Conservation (phyloP, 305 asterid species). For the Rubia tinctorum region DNA sequence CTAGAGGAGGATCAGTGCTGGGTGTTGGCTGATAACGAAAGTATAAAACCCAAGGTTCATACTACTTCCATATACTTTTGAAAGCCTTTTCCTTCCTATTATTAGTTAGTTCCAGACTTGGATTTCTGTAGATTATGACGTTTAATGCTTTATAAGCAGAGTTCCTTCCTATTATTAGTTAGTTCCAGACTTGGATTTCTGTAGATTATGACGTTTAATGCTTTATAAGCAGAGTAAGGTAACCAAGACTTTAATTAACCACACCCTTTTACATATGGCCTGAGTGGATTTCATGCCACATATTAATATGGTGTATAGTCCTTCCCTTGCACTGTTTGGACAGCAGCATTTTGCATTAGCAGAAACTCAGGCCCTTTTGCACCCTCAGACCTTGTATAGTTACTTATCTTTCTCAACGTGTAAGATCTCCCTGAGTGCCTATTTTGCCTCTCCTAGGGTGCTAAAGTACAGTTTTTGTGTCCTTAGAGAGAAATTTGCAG, state of each 20-base stretch:
- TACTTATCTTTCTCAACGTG: background rate
- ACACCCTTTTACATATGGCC: background rate
- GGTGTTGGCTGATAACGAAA: conserved; percentile 81
- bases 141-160: background rate
- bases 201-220: background rate
- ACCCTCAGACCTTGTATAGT: background rate
- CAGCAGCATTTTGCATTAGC: background rate
- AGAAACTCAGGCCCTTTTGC: background rate
- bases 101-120: conserved; percentile 1
- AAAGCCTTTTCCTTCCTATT: background rate
- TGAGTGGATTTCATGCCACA: background rate
- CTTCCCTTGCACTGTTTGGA: background rate
- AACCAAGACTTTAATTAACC: background rate
- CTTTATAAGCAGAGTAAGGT: background rate
- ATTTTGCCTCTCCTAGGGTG: background rate
- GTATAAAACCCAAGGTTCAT: conserved; percentile 63
- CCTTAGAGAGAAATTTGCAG: background rate
- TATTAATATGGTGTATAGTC: background rate
- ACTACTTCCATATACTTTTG: background rate
- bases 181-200: conserved; percentile 1
- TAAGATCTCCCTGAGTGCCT: background rate
- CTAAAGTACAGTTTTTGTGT: background rate
- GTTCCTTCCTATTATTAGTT: background rate
- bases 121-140: background rate
- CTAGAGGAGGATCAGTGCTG: conserved; percentile 79